Evolutionary conservation across 208 protist genomes (phyloP), one percentile per base, ranked within the genome.

Genomic region (Leishmania martiniquensis): DNA sequence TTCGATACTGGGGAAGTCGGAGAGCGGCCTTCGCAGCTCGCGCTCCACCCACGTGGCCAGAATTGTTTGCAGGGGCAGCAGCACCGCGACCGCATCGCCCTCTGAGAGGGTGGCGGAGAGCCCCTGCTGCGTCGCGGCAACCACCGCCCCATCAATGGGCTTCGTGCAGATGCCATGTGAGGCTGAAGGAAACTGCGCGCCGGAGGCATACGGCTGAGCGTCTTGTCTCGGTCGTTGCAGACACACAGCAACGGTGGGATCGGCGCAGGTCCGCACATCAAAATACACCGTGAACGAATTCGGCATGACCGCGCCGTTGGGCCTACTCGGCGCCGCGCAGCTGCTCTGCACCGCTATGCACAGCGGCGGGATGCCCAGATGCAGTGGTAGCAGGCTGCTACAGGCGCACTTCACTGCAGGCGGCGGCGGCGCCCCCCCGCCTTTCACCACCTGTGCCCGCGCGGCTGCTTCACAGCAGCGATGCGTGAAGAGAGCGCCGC

Each of bases 21-120:
- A 20, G 6, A 83, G 67, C 20, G 74, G 25, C 1, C n/a, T 1
- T 17, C 54, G 59, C 45, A 76, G 60, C 69, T 85, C 57, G 3
- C 82, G 55, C 32, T 80, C 74, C 34, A 91, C 32, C 81, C 87
- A 86, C 62, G 63, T 65, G 3, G 71, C 55, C 34, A 85, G 45
- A 25, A 94, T 37, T 20, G 62, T 49, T n/a, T 77, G 29, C 22
- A 97, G 84, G 5, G 93, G 93, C 37, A 95, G 81, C 60, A 95
- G 71, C 34, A 91, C 72, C 45, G 91, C 76, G 44, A 89, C 91
- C 20, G 92, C 81, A 68, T 95, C 91, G 17, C 90, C 90, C 42
- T 91, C 84, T 13, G 86, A 75, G n/a, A 94, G 70, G 25, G 68
- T 70, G 2, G 78, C 76, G 47, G 72, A 81, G 70, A 85, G 67